Conservation (phyloP, 2,329 filamentous ascomycete genomes). For the Lasiodiplodia sp. region DNA sequence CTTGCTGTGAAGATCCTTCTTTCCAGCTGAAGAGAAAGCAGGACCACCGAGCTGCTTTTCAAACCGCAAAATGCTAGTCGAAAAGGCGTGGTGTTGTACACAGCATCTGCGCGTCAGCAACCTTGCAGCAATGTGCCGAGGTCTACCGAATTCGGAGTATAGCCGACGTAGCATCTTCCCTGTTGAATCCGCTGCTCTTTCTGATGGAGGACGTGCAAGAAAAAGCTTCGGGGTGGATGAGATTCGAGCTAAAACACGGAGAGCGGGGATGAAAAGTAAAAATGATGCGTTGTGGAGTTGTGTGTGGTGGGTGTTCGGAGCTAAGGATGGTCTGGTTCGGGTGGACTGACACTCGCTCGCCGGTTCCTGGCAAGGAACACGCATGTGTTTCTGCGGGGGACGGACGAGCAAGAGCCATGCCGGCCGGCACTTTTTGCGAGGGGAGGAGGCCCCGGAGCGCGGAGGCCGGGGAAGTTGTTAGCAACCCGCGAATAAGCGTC, state of each 20-base stretch:
- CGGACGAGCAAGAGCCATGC: constrained; percentile 9
- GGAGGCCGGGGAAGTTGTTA: background rate
- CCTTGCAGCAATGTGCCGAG: constrained; percentile 4
- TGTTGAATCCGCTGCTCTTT: background rate
- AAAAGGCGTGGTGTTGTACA: background rate
- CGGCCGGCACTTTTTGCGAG: constrained; percentile 45
- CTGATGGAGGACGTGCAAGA: background rate
- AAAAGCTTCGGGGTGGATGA: background rate
- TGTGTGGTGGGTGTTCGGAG: constrained; percentile 1
- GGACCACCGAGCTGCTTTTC: background rate
- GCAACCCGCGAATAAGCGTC: constrained; percentile 1
- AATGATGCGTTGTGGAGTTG: background rate
- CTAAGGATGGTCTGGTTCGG: constrained; percentile 15
- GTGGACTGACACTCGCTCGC: constrained; percentile 14
- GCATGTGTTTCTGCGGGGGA: constrained; percentile 10
- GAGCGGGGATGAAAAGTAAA: background rate
- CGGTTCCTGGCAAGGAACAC: constrained; percentile 11
- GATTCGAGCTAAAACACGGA: background rate
- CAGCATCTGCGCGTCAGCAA: constrained; percentile 8
- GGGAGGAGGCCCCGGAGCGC: background rate
- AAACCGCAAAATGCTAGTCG: background rate
- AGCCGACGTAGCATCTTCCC: constrained; percentile 18
- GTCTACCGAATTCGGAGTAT: constrained; percentile 13
- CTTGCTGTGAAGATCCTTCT: background rate
- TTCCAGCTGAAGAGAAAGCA: background rate